phyloP scores from a whole-genome alignment of 371 early-diverging fungal genomes.

The Syncephalastrum sp. region DNA sequence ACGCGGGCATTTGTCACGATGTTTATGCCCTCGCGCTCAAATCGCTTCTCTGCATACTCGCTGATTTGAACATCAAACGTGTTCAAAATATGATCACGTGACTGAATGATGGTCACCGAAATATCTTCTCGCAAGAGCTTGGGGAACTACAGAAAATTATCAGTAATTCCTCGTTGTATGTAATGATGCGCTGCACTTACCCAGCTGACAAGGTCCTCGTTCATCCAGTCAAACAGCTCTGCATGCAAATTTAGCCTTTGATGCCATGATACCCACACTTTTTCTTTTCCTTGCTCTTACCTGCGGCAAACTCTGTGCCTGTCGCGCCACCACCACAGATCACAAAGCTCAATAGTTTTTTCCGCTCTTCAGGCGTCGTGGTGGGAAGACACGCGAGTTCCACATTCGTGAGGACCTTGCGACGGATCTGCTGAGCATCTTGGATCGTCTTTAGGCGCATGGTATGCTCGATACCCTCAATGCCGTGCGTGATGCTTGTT shows the following conservation, averaged over 20 bases:
- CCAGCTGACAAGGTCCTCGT: conserved; percentile 75
- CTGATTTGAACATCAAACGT: conserved; percentile 77
- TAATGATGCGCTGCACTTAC: conserved; percentile 26
- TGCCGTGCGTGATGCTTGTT: conserved; percentile 76
- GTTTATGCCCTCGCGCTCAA: conserved; percentile 69
- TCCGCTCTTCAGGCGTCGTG: conserved; percentile 69
- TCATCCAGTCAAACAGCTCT: conserved; percentile 80
- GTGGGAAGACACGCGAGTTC: conserved; percentile 83
- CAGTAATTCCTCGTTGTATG: background rate
- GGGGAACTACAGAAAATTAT: conserved; percentile 47
- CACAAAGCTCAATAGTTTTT: conserved; percentile 66
- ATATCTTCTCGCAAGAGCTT: conserved; percentile 64
- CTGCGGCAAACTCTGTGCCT: conserved; percentile 76
- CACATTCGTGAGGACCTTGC: conserved; percentile 67
- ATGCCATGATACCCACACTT: too few relatives aligned
- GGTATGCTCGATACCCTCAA: conserved; percentile 76
- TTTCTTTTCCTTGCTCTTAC: too few relatives aligned
- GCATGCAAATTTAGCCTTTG: conserved; percentile 12
- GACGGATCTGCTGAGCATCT: conserved; percentile 71
- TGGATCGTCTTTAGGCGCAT: conserved; percentile 65
- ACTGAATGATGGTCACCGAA: conserved; percentile 66
- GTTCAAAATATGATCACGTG: conserved; percentile 75
- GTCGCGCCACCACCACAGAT: conserved; percentile 82
- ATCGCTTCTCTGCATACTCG: conserved; percentile 67
- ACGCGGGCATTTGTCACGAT: conserved; percentile 75